A percentile compares a stretch with the other conserved stretches of the same genome.
Evolutionary conservation across 306 rosid genomes (phyloP).

Genomic region (Phaseolus lunatus): DNA sequence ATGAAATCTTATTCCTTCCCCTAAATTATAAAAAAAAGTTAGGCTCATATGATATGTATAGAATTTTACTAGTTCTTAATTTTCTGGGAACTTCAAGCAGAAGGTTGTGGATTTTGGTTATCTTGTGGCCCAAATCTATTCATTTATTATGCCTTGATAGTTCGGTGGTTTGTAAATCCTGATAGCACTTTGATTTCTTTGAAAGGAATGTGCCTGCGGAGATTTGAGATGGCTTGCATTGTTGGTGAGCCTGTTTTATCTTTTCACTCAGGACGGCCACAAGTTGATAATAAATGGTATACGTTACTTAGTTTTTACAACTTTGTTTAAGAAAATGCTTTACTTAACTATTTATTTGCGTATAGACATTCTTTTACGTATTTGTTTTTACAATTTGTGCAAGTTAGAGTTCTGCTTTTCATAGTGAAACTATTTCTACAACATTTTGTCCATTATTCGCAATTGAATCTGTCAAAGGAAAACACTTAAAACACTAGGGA

Average conservation of each 20-base stretch:
- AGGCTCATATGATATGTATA: conserved; percentile 18
- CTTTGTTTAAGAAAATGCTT: conserved; percentile 34
- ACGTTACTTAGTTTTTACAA: conserved; percentile 42
- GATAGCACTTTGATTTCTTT: conserved; percentile 51
- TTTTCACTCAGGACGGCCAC: conserved; percentile 60
- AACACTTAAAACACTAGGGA: conserved; percentile 21
- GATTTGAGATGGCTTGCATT: conserved; percentile 72
- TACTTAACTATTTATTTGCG: conserved; percentile 24
- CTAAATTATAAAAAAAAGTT: conserved; percentile 30
- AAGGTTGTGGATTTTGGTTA: conserved; percentile 15
- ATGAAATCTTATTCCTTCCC: conserved; percentile 23
- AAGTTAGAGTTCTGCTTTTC: conserved; percentile 7
- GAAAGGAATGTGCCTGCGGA: conserved; percentile 90
- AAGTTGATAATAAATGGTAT: conserved; percentile 80
- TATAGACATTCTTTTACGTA: conserved; percentile 4
- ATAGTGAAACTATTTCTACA: conserved; percentile 15
- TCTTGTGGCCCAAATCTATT: conserved; percentile 38
- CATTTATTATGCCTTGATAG: conserved; percentile 10
- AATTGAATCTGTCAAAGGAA: background rate
- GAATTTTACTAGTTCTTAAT: conserved; percentile 41
- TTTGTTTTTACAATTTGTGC: conserved; percentile 5
- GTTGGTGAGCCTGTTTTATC: conserved; percentile 76
- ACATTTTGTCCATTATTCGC: conserved; percentile 15
- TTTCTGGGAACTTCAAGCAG: conserved; percentile 32
- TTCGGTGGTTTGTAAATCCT: conserved; percentile 43